Conservation (phyloP, 352 stramenopile genomes). For the Blastocystis sp. region DNA sequence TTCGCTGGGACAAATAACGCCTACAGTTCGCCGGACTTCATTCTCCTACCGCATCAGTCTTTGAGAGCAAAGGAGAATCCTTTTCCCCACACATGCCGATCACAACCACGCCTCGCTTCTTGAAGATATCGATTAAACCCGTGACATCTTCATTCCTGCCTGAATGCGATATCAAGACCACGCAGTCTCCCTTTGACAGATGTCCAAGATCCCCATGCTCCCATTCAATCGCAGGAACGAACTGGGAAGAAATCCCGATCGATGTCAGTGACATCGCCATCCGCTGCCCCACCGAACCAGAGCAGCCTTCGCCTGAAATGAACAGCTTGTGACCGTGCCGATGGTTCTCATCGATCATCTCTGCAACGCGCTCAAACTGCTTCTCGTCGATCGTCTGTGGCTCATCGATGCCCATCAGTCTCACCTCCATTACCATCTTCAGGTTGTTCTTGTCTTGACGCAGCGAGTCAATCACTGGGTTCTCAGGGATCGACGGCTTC, state of each 20-base stretch:
- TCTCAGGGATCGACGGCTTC: neutral
- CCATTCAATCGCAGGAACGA: slow-evolving; percentile 63
- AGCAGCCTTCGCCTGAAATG: slow-evolving; percentile 63
- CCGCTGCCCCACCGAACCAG: slow-evolving; percentile 56
- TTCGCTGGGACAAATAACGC: neutral
- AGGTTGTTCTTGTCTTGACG: slow-evolving; percentile 36
- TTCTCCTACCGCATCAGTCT: slow-evolving; percentile 4
- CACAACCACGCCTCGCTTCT: slow-evolving; percentile 7
- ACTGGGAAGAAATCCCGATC: slow-evolving; percentile 58
- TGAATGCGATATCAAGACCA: slow-evolving; percentile 57
- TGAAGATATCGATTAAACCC: slow-evolving; percentile 23
- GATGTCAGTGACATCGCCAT: slow-evolving; percentile 62
- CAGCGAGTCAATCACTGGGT: slow-evolving; percentile 14
- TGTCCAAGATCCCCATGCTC: slow-evolving; percentile 60
- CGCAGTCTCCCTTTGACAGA: slow-evolving; percentile 55
- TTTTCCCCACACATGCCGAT: slow-evolving; percentile 38
- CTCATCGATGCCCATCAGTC: neutral
- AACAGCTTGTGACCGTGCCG: slow-evolving; percentile 53
- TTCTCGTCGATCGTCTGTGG: slow-evolving; percentile 47
- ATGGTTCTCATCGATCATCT: slow-evolving; percentile 47
- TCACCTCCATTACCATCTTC: slow-evolving; percentile 46
- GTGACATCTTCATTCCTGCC: slow-evolving; percentile 63
- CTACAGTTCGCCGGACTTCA: neutral
- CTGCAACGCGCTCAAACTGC: slow-evolving; percentile 47
- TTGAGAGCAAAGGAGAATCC: neutral